Conservation (phyloP, 768 basidiomycete genomes). For the Boletus vermiculosoides region DNA sequence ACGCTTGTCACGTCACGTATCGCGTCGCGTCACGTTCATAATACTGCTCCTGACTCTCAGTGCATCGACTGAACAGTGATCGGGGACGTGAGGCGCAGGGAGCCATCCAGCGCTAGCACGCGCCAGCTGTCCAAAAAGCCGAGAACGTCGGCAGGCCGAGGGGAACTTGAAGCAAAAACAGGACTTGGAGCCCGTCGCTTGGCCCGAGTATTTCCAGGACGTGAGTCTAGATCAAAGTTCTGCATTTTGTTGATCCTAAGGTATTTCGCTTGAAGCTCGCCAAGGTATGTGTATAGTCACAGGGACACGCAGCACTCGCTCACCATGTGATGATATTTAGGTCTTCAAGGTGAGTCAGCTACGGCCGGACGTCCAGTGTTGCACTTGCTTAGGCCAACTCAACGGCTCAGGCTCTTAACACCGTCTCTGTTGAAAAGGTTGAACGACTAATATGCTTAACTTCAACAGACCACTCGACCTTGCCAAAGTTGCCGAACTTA, state of each 20-base stretch:
- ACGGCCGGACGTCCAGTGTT: not conserved
- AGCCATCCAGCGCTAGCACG: not conserved
- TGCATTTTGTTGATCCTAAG: not conserved
- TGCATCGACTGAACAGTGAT: not conserved
- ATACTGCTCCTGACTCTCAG: not conserved
- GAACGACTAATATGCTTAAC: slow-evolving; percentile 12
- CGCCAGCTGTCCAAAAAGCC: slow-evolving; percentile 14
- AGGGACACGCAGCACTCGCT: not conserved
- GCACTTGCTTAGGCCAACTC: not conserved
- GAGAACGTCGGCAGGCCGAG: not conserved
- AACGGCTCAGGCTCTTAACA: slow-evolving; percentile 69
- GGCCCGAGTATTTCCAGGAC: slow-evolving; percentile 66
- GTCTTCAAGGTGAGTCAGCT: slow-evolving; percentile 41
- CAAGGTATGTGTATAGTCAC: slow-evolving; percentile 44
- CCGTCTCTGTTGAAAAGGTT: slow-evolving; percentile 79
- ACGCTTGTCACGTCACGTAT: no score
- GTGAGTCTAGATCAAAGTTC: slow-evolving; percentile 26
- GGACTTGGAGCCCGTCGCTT: slow-evolving; percentile 23
- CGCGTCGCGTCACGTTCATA: no score
- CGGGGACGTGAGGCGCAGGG: slow-evolving; percentile 15
- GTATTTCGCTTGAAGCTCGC: slow-evolving; percentile 42
- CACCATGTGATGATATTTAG: slow-evolving; percentile 20
- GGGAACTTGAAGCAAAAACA: no score
- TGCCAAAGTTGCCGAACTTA: slow-evolving; percentile 77
- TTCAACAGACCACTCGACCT: slow-evolving; percentile 72